phyloP scores from a whole-genome alignment of 1,139 yeast genomes.

The Entelexis sorbosivorans region DNA sequence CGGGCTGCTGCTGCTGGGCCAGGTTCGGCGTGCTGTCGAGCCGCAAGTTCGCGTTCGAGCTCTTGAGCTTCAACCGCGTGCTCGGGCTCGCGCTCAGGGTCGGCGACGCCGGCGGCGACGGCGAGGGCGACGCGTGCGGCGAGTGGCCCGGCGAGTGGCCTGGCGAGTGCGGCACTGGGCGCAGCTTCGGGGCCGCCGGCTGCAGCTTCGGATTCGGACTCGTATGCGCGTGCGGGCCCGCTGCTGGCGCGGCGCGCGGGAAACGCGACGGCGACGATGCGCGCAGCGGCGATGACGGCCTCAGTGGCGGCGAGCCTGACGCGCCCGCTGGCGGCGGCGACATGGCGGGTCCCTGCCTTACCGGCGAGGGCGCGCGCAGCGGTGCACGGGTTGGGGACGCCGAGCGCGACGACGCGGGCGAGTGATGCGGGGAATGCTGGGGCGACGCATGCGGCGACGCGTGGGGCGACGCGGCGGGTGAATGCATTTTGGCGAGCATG shows the following conservation, averaged over 20 bases:
- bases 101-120: constrained; percentile 9
- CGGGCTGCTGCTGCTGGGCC: constrained; percentile 2
- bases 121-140: constrained; percentile 9
- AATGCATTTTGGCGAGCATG: constrained; percentile 16
- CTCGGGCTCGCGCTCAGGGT: not conserved
- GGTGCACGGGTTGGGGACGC: not conserved
- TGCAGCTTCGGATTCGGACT: constrained; percentile 7
- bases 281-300: constrained; percentile 9
- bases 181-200: constrained; percentile 13
- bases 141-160: constrained; percentile 9
- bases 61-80: constrained; percentile 13
- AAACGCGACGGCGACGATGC: constrained; percentile 12
- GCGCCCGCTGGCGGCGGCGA: not conserved
- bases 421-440: constrained; percentile 10
- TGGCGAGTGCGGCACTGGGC: not conserved
- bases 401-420: constrained; percentile 6
- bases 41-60: constrained; percentile 17
- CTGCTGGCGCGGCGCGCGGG: constrained; percentile 9
- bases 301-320: not conserved
- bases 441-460: constrained; percentile 15
- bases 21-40: constrained; percentile 9
- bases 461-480: constrained; percentile 2
- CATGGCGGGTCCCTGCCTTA: constrained; percentile 1
- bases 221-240: no score
- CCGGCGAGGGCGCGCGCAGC: not conserved